Percentiles rank a stretch among this genome's conserved stretches.
Evolutionary conservation across 352 stramenopile genomes (phyloP).

Genomic region (Pythium brachiatum): DNA sequence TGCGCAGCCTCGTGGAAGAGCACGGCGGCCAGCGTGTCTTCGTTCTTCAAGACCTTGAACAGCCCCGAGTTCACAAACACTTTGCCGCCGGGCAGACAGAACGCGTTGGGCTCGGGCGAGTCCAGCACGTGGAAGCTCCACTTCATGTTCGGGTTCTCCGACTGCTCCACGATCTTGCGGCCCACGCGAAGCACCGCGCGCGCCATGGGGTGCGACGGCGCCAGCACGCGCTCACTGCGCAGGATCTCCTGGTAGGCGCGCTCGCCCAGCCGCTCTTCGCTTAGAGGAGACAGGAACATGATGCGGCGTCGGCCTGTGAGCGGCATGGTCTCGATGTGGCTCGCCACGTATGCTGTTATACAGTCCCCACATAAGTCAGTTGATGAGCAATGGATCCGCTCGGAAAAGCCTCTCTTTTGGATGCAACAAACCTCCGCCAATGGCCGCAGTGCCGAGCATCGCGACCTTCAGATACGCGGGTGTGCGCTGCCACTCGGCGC

Average conservation of each 20-base stretch:
- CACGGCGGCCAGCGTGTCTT: slow-evolving; percentile 64
- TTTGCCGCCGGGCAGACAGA: slow-evolving; percentile 71
- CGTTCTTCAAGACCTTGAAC: slow-evolving; percentile 59
- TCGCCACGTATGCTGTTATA: slow-evolving; percentile 24
- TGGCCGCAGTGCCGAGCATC: slow-evolving; percentile 22
- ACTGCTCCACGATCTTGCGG: slow-evolving; percentile 44
- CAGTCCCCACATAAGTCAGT: not conserved
- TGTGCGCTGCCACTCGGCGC: slow-evolving; percentile 35
- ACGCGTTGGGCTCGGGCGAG: slow-evolving; percentile 65
- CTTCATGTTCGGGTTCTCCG: slow-evolving; percentile 49
- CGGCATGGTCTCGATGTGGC: slow-evolving; percentile 64
- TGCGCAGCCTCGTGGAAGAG: slow-evolving; percentile 76
- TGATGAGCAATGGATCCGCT: slow-evolving; percentile 26
- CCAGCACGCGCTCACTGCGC: slow-evolving; percentile 39
- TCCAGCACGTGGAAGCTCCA: slow-evolving; percentile 75
- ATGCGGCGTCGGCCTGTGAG: slow-evolving; percentile 48
- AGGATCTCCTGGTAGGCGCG: slow-evolving; percentile 49
- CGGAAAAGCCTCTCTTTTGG: not conserved
- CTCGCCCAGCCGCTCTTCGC: slow-evolving; percentile 51
- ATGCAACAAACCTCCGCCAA: slow-evolving; percentile 24
- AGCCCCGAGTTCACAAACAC: slow-evolving; percentile 73
- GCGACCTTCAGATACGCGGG: slow-evolving; percentile 37
- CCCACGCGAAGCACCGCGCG: slow-evolving; percentile 56
- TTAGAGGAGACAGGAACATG: slow-evolving; percentile 59
- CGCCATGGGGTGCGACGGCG: slow-evolving; percentile 51